Percentiles rank a stretch among this genome's conserved stretches.
phyloP scores from a whole-genome alignment of 2,329 filamentous ascomycete species.

The Didymellaceae sp. region DNA sequence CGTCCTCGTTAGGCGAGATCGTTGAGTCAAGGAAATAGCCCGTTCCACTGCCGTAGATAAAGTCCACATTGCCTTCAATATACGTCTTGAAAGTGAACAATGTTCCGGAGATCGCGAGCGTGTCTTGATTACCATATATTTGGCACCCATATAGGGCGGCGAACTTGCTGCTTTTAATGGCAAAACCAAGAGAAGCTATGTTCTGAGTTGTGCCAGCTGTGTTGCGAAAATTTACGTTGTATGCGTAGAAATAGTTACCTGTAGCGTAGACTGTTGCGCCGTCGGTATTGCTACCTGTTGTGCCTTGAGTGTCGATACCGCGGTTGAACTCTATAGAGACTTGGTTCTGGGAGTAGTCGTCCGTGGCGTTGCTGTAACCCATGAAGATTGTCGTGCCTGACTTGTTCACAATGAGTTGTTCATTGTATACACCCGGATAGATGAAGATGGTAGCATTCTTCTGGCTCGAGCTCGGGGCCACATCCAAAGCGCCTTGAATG shows the following conservation, averaged over 20 bases:
- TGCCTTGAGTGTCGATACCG: constrained; percentile 49
- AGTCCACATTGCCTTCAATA: constrained; percentile 51
- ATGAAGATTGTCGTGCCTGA: constrained; percentile 50
- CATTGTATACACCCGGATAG: constrained; percentile 50
- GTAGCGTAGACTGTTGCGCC: constrained; percentile 51
- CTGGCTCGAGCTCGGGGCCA: constrained; percentile 46
- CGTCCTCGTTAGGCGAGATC: constrained; percentile 48
- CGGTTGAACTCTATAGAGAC: constrained; percentile 46
- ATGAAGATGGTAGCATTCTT: constrained; percentile 50
- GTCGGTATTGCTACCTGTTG: constrained; percentile 46
- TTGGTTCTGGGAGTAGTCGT: constrained; percentile 48
- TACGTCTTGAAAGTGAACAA: constrained; percentile 52
- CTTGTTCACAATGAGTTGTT: constrained; percentile 49
- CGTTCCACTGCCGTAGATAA: constrained; percentile 54
- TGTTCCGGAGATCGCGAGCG: constrained; percentile 47
- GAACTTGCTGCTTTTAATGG: constrained; percentile 52
- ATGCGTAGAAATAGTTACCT: constrained; percentile 50
- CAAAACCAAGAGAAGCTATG: constrained; percentile 51
- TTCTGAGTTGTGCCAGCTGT: constrained; percentile 47
- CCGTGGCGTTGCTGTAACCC: constrained; percentile 47
- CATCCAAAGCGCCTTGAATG: constrained; percentile 48
- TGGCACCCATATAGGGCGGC: constrained; percentile 49
- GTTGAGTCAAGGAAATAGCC: constrained; percentile 54
- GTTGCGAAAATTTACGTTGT: constrained; percentile 52
- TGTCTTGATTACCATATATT: constrained; percentile 50